Conservation (phyloP, 75 land plant genomes). For the Chamaecyparis obtusa region DNA sequence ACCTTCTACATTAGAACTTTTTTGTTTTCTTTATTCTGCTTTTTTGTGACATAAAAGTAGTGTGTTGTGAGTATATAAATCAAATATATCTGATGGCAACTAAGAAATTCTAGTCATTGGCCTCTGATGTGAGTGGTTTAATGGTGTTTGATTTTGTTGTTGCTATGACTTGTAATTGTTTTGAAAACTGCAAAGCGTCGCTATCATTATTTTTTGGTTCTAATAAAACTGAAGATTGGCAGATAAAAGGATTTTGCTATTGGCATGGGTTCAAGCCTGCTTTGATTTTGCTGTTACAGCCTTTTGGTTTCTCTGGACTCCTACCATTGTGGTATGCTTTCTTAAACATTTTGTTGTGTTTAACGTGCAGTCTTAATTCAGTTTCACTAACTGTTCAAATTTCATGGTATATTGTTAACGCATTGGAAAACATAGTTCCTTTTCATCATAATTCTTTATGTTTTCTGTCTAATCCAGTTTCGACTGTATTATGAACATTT, state of each 20-base stretch:
- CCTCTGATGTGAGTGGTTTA: neutral
- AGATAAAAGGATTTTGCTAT: constrained; percentile 70
- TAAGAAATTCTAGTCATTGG: neutral
- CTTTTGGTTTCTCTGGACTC: constrained; percentile 91
- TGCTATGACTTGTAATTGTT: neutral
- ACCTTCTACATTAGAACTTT: neutral
- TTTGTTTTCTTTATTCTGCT: too few relatives aligned
- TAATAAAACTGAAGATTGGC: constrained; percentile 5
- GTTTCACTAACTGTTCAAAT: neutral
- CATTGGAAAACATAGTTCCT: neutral
- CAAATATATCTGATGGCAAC: neutral
- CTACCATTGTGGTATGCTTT: constrained; percentile 79
- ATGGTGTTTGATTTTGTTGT: constrained; percentile 1
- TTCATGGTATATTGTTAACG: neutral
- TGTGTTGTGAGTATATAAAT: neutral
- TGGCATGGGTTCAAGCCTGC: constrained; percentile 71
- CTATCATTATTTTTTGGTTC: neutral
- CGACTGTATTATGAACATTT: neutral
- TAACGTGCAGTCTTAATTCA: neutral
- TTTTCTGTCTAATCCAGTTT: neutral
- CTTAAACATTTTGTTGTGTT: neutral
- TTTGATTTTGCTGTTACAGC: constrained; percentile 52
- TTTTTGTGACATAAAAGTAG: neutral
- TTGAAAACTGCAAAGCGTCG: neutral
- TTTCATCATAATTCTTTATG: neutral